phyloP scores from a whole-genome alignment of 164 flowering plant genomes.

The Buxus sempervirens region DNA sequence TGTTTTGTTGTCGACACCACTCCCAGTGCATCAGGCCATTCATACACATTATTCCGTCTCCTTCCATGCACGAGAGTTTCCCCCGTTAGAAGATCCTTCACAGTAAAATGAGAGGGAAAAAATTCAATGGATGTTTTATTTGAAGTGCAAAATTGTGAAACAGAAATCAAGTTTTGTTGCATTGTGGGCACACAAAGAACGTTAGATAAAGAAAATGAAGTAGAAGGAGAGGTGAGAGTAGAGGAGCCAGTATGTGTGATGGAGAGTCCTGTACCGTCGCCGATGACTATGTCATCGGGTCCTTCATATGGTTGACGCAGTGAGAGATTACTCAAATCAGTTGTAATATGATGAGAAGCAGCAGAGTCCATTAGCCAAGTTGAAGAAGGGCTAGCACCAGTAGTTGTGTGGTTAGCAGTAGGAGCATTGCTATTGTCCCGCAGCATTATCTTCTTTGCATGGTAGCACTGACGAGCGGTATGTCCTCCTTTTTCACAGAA shows the following conservation, averaged over 20 bases:
- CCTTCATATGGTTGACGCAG: not conserved
- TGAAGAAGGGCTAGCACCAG: not conserved
- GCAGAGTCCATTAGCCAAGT: not conserved
- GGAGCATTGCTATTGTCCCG: not conserved
- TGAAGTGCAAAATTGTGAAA: not conserved
- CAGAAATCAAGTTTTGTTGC: constrained; percentile 3
- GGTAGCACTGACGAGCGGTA: not conserved
- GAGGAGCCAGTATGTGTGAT: constrained; percentile 1
- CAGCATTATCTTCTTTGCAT: not conserved
- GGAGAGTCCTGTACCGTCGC: not conserved
- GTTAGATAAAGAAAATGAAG: not conserved
- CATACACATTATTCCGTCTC: not conserved
- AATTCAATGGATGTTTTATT: not conserved
- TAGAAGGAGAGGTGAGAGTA: not conserved
- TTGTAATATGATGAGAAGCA: constrained; percentile 4
- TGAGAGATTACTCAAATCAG: not conserved
- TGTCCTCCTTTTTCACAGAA: not conserved
- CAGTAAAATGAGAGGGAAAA: not conserved
- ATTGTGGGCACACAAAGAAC: constrained; percentile 6
- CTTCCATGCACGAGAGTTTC: not conserved
- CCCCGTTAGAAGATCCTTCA: not conserved
- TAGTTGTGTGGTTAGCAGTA: not conserved
- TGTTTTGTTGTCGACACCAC: too few relatives aligned
- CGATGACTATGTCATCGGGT: constrained; percentile 4
- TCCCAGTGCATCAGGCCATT: not conserved